Base-by-base conservation (phyloP, 2,329 filamentous ascomycete genomes). In the Fusarium veterinarium region DNA sequence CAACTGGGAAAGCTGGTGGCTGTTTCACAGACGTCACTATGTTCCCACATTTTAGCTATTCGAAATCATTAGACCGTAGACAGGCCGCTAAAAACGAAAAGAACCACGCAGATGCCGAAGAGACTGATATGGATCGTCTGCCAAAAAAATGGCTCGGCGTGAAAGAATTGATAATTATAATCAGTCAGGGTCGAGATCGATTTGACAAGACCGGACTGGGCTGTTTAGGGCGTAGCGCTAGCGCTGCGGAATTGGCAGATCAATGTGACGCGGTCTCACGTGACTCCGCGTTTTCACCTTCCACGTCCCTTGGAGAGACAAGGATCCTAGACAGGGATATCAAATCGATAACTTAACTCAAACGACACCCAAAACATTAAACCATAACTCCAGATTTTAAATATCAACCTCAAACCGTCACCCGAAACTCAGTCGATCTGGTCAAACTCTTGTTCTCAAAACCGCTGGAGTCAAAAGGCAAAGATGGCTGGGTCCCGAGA, bases 221-320 rank as follows among this genome's bases (percentile, higher is more conserved):
- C 33, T 28, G 33, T 53, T 30, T 40, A 40, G 19, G 35, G 49
- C 25, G 19, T n/a, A 53, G 23, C 49, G 33, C 49, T 53, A 53
- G 25, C 33, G 23, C 14, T 53, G 19, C 28, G 23, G 17, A 38
- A 53, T 23, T 53, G 49, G 33, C 23, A 53, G 23, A 40, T 51
- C 31, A 38, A 44, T 58, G 30, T 56, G 31, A 71, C 74, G 62
- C 75, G 76, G 20, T 19, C 13, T 25, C 78, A 79, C 78, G 78
- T 79, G 78, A 79, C 56, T 28, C 59, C 76, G 78, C 67, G 78
- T 74, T 58, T 19, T 28, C 41, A 49, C 17, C 23, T 49, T 37
- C 53, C 55, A 28, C 12, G 19, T 12, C n/a, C 23, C 38, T 41
- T 42, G 33, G 33, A 46, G 53, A 35, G 33, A 55, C 64, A 49